Evolutionary conservation across 2,329 filamentous ascomycete genomes (phyloP), one percentile per base, ranked within the genome.

Genomic region (Trichoderma guizhouense): DNA sequence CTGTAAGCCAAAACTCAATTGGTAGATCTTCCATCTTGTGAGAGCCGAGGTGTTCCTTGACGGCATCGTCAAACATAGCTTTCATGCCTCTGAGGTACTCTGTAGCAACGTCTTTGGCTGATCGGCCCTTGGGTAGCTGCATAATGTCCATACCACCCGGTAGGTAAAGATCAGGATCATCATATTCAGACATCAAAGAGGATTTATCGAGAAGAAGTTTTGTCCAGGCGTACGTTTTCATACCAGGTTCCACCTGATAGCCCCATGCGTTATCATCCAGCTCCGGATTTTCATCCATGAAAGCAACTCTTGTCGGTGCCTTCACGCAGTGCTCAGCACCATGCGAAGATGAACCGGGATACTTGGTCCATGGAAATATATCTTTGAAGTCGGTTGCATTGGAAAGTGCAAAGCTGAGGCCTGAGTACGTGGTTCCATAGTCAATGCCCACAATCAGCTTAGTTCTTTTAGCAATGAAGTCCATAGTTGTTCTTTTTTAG

Each of bases 351-450:
- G 74, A 71, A 1, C 74, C 74, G 0, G 74, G 74, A 9, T 75
- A 75, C 4, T 72, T 73, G 26, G 74, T 75, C 74, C 74, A 74
- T 28, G 72, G 32, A 3, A 72, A 24, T 2, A 75, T 72, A 18
- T 75, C 74, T 21, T 73, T 73, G 58, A 73, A 73, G 24, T 75
- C 74, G 1, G 64, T 21, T 3, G 74, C 74, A 12, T 60, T 75
- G 5, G 73, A 74, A 3, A 73, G 43, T 3, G 74, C 74, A 34
- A 75, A 75, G 15, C 74, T 69, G 2, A 75, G 26, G 51, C 74
- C 74, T 5, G 74, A 75, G 14, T 75, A 75, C 1, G 74, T 75
- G 5, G 74, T 75, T 2, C 74, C 74, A 43, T 75, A 75, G 28
- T 75, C 74, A 3, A 75, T 63, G 0, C 60, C 60, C 4, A 63